These are phyloP conservation scores for Anisogramma anomala DNA, from an alignment of 2,329 filamentous ascomycete species.

Conservation along the genomic window DNA sequence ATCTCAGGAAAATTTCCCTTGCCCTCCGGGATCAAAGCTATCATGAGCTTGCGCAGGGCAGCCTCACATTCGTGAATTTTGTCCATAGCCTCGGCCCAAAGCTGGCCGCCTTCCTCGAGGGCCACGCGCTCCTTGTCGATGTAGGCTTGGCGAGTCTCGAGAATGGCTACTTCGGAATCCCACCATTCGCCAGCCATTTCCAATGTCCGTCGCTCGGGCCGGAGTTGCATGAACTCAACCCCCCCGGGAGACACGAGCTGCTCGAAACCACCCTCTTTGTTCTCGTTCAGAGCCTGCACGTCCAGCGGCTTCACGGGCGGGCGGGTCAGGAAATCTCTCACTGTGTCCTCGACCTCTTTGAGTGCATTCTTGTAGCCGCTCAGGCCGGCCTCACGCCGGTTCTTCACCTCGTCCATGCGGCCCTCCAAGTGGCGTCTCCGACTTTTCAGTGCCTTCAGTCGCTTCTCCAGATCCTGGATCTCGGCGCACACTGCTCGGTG, in stretches of 20 bases:
- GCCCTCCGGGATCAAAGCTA: slow-evolving; percentile 15
- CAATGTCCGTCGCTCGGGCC: slow-evolving; percentile 53
- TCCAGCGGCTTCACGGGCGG: slow-evolving; percentile 46
- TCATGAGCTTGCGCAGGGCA: slow-evolving; percentile 46
- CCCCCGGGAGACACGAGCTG: slow-evolving; percentile 28
- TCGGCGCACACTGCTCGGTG: slow-evolving; percentile 43
- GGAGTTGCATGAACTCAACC: slow-evolving; percentile 46
- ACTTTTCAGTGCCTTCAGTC: slow-evolving; percentile 48
- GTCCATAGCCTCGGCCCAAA: slow-evolving; percentile 54
- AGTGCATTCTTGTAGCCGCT: slow-evolving; percentile 60
- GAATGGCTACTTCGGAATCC: slow-evolving; percentile 47
- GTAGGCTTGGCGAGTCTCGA: slow-evolving; percentile 42
- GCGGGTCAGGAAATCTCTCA: slow-evolving; percentile 45
- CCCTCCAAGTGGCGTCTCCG: slow-evolving; percentile 47
- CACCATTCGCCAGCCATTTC: slow-evolving; percentile 64
- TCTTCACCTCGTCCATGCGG: slow-evolving; percentile 51
- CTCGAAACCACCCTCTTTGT: slow-evolving; percentile 8
- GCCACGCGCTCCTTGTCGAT: slow-evolving; percentile 53
- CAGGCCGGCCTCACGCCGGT: slow-evolving; percentile 56
- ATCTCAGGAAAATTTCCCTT: slow-evolving; percentile 9
- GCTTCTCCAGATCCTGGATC: slow-evolving; percentile 54
- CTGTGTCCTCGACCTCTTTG: slow-evolving; percentile 51
- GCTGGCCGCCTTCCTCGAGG: slow-evolving; percentile 51
- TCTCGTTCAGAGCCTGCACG: slow-evolving; percentile 27
- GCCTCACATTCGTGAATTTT: slow-evolving; percentile 55